Conservation (phyloP, 1,139 yeast species). For the Yamadazyma conglobata region DNA sequence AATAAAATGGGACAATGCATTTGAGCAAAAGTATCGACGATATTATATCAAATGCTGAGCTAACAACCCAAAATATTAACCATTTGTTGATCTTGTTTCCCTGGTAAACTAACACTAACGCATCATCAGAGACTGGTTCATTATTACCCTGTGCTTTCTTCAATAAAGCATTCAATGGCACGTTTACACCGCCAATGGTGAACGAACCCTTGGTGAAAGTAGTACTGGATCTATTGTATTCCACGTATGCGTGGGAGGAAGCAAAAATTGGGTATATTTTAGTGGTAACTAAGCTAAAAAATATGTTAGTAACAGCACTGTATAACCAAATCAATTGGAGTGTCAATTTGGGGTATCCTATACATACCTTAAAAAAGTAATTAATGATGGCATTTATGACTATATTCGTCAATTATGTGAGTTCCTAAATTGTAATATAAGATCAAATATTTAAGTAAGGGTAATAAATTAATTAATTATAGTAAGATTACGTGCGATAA, state of each 20-base stretch:
- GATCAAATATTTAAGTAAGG: background rate
- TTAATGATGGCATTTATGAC: constrained; percentile 11
- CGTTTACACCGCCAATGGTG: constrained; percentile 34
- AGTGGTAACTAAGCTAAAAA: constrained; percentile 25
- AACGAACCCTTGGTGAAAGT: constrained; percentile 24
- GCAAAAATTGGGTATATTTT: constrained; percentile 51
- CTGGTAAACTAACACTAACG: constrained; percentile 17
- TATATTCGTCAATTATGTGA: background rate
- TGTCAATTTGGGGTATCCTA: background rate
- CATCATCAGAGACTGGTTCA: constrained; percentile 10
- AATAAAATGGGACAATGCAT: constrained; percentile 46
- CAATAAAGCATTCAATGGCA: constrained; percentile 27
- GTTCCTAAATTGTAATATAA: background rate
- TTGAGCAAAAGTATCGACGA: constrained; percentile 33
- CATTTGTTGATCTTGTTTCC: constrained; percentile 45
- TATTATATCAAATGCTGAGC: constrained; percentile 30
- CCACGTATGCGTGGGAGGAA: constrained; percentile 50
- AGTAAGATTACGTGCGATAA: constrained; percentile 10
- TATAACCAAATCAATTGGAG: background rate
- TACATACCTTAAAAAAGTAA: constrained; percentile 11
- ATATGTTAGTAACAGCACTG: constrained; percentile 6
- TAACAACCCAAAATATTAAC: constrained; percentile 57
- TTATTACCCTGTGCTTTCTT: constrained; percentile 21
- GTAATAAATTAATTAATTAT: constrained; percentile 1
- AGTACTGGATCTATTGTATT: constrained; percentile 27